Percentiles rank a stretch among this genome's conserved stretches.
Evolutionary conservation across 169 alveolate genomes (phyloP).

Genomic region (Plasmodium vivax): DNA sequence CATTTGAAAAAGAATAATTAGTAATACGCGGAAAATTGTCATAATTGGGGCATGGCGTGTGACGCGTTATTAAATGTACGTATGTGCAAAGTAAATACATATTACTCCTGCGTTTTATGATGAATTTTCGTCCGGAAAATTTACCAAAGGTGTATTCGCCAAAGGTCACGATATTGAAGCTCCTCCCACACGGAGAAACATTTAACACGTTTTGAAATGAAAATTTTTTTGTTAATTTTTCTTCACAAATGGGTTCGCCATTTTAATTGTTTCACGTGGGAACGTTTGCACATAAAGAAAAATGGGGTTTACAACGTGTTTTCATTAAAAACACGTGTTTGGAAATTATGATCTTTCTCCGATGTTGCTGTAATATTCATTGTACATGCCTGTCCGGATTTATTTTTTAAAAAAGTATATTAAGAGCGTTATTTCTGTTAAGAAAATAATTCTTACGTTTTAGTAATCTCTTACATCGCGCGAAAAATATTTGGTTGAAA

Average conservation of each 20-base stretch:
- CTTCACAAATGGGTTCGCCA: background rate
- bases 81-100: background rate
- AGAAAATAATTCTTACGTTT: background rate
- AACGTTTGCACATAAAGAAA: background rate
- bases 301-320: background rate
- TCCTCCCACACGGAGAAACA: background rate
- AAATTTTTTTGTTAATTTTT: background rate
- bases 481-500: background rate
- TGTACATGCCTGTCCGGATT: background rate
- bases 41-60: background rate
- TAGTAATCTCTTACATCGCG: background rate
- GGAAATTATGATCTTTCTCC: background rate
- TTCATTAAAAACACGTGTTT: background rate
- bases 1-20: background rate
- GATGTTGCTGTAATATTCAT: background rate
- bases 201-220: background rate
- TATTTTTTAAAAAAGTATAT: background rate
- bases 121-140: background rate
- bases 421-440: background rate
- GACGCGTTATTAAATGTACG: background rate
- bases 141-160: background rate
- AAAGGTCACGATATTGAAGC: background rate
- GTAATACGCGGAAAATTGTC: background rate
- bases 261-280: background rate
- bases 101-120: background rate